Percentiles rank a stretch among this genome's conserved stretches.
Evolutionary conservation across 2,329 filamentous ascomycete species (phyloP).

Genomic region (Laburnicola sp.): DNA sequence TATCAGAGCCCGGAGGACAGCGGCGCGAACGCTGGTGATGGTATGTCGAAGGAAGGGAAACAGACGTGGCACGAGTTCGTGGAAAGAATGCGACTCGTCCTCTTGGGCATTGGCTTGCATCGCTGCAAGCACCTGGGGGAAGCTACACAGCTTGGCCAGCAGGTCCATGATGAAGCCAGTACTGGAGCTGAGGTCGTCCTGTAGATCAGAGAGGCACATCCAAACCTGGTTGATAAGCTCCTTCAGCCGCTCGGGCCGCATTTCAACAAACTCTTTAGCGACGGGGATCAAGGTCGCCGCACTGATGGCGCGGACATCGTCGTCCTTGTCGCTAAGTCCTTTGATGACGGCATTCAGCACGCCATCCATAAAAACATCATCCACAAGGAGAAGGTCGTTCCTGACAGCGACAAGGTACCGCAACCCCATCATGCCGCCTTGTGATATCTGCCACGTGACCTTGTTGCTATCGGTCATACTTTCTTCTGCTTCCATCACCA

Average conservation of each 20-base stretch:
- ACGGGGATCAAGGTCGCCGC: conserved; percentile 97
- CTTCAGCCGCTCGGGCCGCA: conserved; percentile 77
- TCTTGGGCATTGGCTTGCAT: conserved; percentile 85
- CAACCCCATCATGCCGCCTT: conserved; percentile 96
- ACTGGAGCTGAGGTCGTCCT: conserved; percentile 94
- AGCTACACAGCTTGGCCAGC: conserved; percentile 91
- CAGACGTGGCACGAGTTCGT: conserved; percentile 85
- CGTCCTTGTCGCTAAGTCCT: conserved; percentile 84
- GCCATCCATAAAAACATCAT: conserved; percentile 85
- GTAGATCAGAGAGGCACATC: conserved; percentile 95
- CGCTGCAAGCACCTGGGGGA: conserved; percentile 85
- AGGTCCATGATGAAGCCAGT: conserved; percentile 99
- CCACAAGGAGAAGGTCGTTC: conserved; percentile 84
- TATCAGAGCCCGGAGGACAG: conserved; percentile 86
- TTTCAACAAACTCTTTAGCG: conserved; percentile 87
- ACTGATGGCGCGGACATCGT: conserved; percentile 95
- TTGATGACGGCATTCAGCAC: conserved; percentile 93
- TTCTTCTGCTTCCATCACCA: conserved; percentile 96
- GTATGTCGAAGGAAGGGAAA: conserved; percentile 97
- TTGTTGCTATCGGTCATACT: too few species aligned
- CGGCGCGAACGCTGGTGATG: conserved; percentile 91
- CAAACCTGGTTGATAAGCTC: conserved; percentile 91
- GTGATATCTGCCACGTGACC: conserved; percentile 96
- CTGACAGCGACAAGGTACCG: conserved; percentile 93
- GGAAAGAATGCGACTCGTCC: conserved; percentile 85